A percentile compares a stretch with the other conserved stretches of the same genome.
Evolutionary conservation across 2,329 filamentous ascomycete genomes (phyloP).

Genomic region (Rhytidhysteron rufulum): DNA sequence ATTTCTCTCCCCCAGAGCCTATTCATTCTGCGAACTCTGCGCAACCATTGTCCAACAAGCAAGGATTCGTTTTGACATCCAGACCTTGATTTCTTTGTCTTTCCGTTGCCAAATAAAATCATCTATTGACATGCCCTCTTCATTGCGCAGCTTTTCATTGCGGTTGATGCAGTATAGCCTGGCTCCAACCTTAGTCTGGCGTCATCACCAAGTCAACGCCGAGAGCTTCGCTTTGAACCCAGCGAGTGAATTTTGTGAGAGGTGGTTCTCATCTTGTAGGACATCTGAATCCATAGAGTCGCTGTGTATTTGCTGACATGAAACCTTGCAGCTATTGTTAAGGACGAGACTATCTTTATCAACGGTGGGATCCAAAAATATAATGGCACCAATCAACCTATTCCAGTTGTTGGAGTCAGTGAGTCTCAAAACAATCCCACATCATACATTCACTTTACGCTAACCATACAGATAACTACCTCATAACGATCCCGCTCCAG

Average conservation of each 20-base stretch:
- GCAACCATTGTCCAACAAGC: no score
- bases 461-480: conserved; percentile 13
- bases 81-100: no score
- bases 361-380: conserved; percentile 21
- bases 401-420: conserved; percentile 12
- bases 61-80: no score
- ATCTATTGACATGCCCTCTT: no score
- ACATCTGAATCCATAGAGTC: background rate
- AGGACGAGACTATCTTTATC: conserved; percentile 18
- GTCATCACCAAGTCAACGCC: no score
- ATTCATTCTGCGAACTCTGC: no score
- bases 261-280: conserved; percentile 21
- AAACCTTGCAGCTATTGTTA: conserved; percentile 13
- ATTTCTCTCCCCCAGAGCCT: no score
- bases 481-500: conserved; percentile 16
- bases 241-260: conserved; percentile 15
- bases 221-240: conserved; percentile 13
- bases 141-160: no score
- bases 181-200: no score
- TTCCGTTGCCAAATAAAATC: no score
- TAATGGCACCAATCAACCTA: no score
- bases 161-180: no score
- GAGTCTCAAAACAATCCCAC: conserved; percentile 4
- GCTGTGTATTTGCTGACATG: background rate
- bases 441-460: background rate